Conservation (phyloP, 139 green algal species). For the Tetraselmis chui region DNA sequence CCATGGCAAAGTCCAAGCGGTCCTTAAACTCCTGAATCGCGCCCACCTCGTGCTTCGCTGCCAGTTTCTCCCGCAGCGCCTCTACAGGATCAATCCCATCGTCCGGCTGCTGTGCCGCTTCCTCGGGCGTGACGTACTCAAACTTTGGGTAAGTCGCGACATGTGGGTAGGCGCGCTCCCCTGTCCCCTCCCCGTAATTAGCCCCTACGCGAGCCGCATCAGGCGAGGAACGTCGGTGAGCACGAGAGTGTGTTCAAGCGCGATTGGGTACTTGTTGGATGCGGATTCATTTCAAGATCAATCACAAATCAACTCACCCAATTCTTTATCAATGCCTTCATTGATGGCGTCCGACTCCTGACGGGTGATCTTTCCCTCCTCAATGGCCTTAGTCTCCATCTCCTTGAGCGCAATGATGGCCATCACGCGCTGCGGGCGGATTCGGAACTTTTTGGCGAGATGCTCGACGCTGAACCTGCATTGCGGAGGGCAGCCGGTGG, state of each 20-base stretch:
- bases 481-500: not conserved
- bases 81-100: not conserved
- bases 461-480: conserved; percentile 18
- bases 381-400: conserved; percentile 10
- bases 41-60: not conserved
- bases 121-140: not conserved
- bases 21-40: not conserved
- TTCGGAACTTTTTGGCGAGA: conserved; percentile 35
- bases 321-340: not conserved
- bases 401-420: conserved; percentile 52
- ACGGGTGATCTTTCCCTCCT: not conserved
- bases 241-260: too few species aligned
- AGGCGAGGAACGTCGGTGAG: too few species aligned
- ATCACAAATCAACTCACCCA: not conserved
- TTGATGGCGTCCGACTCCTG: not conserved
- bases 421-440: conserved; percentile 51
- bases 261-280: too few species aligned
- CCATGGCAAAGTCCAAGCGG: not conserved
- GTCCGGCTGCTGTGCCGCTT: not conserved
- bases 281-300: too few species aligned
- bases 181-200: not conserved
- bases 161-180: not conserved
- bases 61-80: not conserved
- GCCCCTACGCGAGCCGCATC: not conserved
- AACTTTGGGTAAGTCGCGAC: not conserved